Conservation (phyloP, 2,329 filamentous ascomycete genomes). For the Madurella mycetomatis region DNA sequence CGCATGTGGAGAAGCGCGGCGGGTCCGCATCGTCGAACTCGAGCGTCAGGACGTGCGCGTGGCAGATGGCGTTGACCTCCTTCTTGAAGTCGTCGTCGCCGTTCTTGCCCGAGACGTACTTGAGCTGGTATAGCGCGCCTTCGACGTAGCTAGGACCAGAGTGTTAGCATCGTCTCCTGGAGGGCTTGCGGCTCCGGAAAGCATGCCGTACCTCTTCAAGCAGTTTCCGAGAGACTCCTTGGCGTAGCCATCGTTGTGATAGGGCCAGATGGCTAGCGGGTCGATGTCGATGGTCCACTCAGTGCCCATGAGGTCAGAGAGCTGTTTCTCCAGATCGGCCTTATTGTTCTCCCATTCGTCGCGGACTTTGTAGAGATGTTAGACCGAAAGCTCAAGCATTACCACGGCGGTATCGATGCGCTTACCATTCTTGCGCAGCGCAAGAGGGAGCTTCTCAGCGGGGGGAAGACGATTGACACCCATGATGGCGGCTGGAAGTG, state of each 20-base stretch:
- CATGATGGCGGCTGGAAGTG: constrained; percentile 26
- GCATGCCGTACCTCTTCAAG: constrained; percentile 38
- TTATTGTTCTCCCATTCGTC: constrained; percentile 50
- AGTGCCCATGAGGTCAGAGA: constrained; percentile 43
- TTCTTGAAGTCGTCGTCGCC: constrained; percentile 35
- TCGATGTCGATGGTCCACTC: constrained; percentile 49
- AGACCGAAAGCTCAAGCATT: not conserved
- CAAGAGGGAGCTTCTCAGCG: constrained; percentile 48
- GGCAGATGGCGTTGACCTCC: constrained; percentile 46
- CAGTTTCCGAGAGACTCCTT: constrained; percentile 41
- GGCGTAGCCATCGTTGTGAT: constrained; percentile 39
- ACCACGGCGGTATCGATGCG: not conserved
- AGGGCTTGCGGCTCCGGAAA: not conserved
- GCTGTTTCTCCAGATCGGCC: constrained; percentile 37
- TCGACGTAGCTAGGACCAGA: constrained; percentile 39
- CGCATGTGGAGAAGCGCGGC: constrained; percentile 40
- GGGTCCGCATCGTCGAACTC: constrained; percentile 40
- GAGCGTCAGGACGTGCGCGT: constrained; percentile 42
- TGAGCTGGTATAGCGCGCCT: constrained; percentile 38
- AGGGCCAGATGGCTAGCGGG: constrained; percentile 44
- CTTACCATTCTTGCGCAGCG: constrained; percentile 48
- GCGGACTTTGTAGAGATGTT: constrained; percentile 37
- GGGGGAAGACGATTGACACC: constrained; percentile 36
- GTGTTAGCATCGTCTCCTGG: not conserved
- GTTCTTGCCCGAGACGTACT: constrained; percentile 34